Evolutionary conservation across 78 protist genomes (phyloP).

Genomic region (Dictyostelium firmibasis): DNA sequence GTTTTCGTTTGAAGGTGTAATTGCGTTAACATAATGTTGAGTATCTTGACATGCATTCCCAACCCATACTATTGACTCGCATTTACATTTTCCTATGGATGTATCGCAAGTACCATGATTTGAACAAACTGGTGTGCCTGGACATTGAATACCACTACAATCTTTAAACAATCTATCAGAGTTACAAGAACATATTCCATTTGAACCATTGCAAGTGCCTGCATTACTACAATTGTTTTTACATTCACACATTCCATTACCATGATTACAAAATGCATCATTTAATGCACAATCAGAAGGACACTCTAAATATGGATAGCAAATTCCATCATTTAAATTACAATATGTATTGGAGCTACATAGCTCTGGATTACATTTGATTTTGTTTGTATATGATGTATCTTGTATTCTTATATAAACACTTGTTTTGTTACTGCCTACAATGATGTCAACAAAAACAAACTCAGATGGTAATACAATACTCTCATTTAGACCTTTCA

Average conservation of each 20-base stretch:
- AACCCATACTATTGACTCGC: background rate
- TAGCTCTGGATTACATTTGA: background rate
- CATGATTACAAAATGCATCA: background rate
- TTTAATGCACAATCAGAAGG: background rate
- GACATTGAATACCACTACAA: background rate
- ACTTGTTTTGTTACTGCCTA: background rate
- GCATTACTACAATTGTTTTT: background rate
- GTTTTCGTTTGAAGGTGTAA: background rate
- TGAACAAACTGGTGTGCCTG: background rate
- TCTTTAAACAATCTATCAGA: background rate
- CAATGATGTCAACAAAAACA: background rate
- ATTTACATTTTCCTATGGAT: background rate
- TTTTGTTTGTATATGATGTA: background rate
- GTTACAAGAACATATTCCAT: background rate
- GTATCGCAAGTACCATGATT: background rate
- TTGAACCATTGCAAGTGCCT: background rate
- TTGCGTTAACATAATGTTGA: background rate
- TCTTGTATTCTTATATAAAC: background rate
- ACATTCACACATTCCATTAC: background rate
- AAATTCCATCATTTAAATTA: background rate
- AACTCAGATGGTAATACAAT: background rate
- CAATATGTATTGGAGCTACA: background rate
- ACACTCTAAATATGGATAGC: background rate
- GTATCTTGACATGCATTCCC: background rate
- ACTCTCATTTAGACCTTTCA: background rate